Percentiles rank a stretch among this genome's conserved stretches.
These are phyloP conservation scores for Cystobasidium sp. DNA, from an alignment of 1,284 basidiomycete genomes.

Conservation along the genomic window DNA sequence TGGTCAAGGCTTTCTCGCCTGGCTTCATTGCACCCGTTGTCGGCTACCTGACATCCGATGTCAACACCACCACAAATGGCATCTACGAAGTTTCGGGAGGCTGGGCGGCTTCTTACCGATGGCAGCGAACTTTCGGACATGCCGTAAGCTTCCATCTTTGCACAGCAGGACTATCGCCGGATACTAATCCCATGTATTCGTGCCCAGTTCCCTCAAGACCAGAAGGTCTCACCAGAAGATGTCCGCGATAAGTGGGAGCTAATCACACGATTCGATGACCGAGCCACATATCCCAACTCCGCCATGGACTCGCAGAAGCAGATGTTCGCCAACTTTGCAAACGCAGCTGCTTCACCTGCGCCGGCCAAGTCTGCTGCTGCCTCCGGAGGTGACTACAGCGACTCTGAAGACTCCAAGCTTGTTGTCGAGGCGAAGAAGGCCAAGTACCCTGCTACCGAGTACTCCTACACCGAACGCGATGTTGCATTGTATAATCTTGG, in stretches of 20 bases:
- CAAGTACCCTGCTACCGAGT: constrained; percentile 65
- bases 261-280: constrained; percentile 80
- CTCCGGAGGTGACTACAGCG: constrained; percentile 64
- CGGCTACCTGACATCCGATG: constrained; percentile 83
- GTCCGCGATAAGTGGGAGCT: constrained; percentile 75
- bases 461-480: constrained; percentile 82
- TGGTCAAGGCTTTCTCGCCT: constrained; percentile 94
- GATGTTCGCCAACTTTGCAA: constrained; percentile 77
- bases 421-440: constrained; percentile 81
- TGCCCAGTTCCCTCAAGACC: constrained; percentile 73
- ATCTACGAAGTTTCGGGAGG: constrained; percentile 91
- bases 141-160: constrained; percentile 48
- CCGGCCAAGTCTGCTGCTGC: constrained; percentile 57
- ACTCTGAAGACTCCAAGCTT: constrained; percentile 81
- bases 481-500: constrained; percentile 96
- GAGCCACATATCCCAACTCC: constrained; percentile 40
- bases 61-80: constrained; percentile 74
- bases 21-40: constrained; percentile 90
- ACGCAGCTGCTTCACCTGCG: constrained; percentile 58
- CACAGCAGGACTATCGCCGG: not conserved
- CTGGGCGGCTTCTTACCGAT: constrained; percentile 88
- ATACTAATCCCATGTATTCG: constrained; percentile 41
- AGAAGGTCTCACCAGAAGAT: constrained; percentile 75
- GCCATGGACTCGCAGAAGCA: constrained; percentile 52
- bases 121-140: constrained; percentile 84